Base-by-base conservation (phyloP, 805 yeast species). In the Kazachstania viticola region DNA sequence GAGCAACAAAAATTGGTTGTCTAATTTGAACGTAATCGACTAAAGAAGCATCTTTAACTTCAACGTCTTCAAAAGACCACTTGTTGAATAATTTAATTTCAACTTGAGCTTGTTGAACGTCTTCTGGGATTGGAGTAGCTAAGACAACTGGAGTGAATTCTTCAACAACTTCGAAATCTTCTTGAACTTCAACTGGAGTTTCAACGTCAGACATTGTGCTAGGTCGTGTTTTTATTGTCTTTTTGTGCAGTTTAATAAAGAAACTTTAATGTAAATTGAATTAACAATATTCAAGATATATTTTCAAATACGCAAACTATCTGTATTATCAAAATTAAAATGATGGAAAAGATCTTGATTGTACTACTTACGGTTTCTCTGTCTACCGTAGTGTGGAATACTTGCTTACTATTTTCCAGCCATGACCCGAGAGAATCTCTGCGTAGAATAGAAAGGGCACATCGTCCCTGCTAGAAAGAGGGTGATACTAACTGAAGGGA, bases 71-170 rank as follows among this genome's bases (percentile, higher is more conserved):
- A 64, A 82, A 93, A 51, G 96, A 78, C 98, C 98, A 91, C 73
- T 88, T 91, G 95, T 91, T 91, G 88, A 91, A 91, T 62, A 91
- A 79, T 73, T 85, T 88, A 69, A 91, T 79, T 72, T 84, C 94
- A 64, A 75, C 79, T 65, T 88, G 84, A 69, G 94, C 96, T 64
- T 77, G 80, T 71, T 83, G 93, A 61, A 91, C 84, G 34, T 84
- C 96, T 65, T 79, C 84, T 69, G 98, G 97, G 64, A 91, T 85
- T 59, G 88, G 73, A 56, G 97, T 87, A 64, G 95, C 95, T 66
- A 83, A 76, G 67, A 72, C 79, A 54, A 69, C 75, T 64, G 79
- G 80, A 44, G 58, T 49, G 48, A 56, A 54, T 71, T 83, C 93
- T 64, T 80, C 79, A 64, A 80, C 81, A 64, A 79, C 81, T 51